Base-by-base conservation (phyloP, 1,284 basidiomycete species). In the Cutaneotrichosporon cavernicola region DNA sequence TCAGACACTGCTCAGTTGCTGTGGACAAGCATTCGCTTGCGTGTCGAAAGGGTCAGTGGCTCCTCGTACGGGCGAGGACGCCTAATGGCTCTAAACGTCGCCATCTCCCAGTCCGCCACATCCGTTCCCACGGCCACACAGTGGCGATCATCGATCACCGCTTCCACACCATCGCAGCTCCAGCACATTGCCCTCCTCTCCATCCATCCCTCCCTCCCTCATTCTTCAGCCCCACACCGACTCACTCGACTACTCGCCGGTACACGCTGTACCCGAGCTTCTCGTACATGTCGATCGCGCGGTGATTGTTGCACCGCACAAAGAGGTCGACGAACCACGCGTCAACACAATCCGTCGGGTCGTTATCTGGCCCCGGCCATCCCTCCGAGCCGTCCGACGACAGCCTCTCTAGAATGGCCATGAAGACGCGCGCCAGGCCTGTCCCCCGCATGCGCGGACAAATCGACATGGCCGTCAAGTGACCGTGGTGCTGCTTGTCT, bases 261-360 rank as follows among this genome's bases (percentile, higher is more conserved):
- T 70, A 81, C 5, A 81, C 79, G 64, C 75, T 78, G 63, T 81
- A 81, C 40, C 80, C 80, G 65, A 81, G 62, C 62, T 72, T 72
- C 66, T 81, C 80, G 61, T 81, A 81, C 79, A 81, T 79, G 51
- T 77, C 73, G 21, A 76, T 75, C 56, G 80, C 80, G 49, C 79
- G 68, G 18, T 62, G 61, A 65, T 81, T 81, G 65, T 79, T 81
- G 66, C 79, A 80, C 55, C 80, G 63, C 49, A 81, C 80, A 53
- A 81, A 81, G 21, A 81, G 69, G 62, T 81, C 80, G 52, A 81
- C 74, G 63, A 81, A 81, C 71, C 70, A 81, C 22, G 79, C 76
- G 65, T 80, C 72, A 22, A 77, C 76, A 14, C 71, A 72, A 60
- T 80, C 77, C 46, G 62, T 51, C 14, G 18, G 32, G 9, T 50